Evolutionary conservation across 31 red algal species (phyloP), one percentile per base, ranked within the genome.

Genomic region (Odonthalia washingtoniensis): DNA sequence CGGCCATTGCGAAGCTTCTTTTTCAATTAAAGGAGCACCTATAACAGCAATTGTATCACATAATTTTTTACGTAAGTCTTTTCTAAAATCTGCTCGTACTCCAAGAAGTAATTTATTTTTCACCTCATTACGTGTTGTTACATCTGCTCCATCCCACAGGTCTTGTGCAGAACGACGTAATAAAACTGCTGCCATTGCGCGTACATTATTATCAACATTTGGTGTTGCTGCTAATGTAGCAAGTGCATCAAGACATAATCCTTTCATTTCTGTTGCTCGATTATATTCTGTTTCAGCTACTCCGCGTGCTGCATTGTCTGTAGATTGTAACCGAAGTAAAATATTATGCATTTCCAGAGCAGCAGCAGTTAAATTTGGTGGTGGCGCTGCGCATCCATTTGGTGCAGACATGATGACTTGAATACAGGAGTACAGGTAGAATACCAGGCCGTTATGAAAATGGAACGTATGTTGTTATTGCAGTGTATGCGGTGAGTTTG

Each of bases 1-100:
- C 30, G 96, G 96, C 96, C 96, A 98, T 65, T 83, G 77, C 24
- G 76, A 84, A 1, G 83, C 83, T 35, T 65, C 77, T 52, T 85
- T 82, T 1, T 90, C 84, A 57, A 90, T 80, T 17, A 96, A 45
- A 9, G 89, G 88, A 18, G 83, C 81, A 64, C 78, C 91, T 39
- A 98, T 49, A 16, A 89, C 88, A 3, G 88, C 63, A 33, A 98
- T 75, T 14, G 89, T 94, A 49, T 98, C 96, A 81, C 96, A 98
- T 12, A 98, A 38, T 79, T 98, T 98, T 70, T 87, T 92, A 27
- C 92, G 60, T 18, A 90, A 61, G 49, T 94, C 90, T 63, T 91
- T 83, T 16, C 83, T 78, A 18, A 41, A 53, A 34, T 95, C 89
- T 30, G 75, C 68, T 40, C 88, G 89, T 65, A 98, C 82, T 31